Evolutionary conservation across 495 filamentous ascomycete genomes (phyloP), one percentile per base, ranked within the genome.

Genomic region (Penicillium tannophilum): DNA sequence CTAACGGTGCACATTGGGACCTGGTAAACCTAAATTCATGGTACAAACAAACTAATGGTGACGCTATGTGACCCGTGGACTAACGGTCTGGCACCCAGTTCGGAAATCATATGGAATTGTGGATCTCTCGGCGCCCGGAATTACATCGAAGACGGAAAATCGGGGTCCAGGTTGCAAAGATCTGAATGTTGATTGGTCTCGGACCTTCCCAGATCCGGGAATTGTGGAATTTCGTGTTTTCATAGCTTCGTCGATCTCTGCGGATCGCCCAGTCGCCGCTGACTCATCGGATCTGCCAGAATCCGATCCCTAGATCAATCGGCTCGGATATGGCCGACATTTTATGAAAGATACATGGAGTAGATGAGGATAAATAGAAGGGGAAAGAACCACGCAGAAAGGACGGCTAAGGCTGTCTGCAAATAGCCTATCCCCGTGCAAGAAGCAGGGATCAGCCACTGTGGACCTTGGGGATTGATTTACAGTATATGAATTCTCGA

Each of bases 61-160:
- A 46, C 23, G 19, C 19, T 28, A 49, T 30, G 14, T 24, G 28
- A 28, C 28, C 28, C 28, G 20, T 9, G 12, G 45, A 31, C 46
- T 31, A 49, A 30, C 46, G 46, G 46, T 31, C 4, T 33, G 46
- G n/a, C 20, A 28, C 3, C 52, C 52, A 43, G 36, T 56, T 45
- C 58, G 53, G 58, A 39, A 28, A 28, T 45, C 31, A 17, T 45
- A 56, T 60, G 28, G 46, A 50, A 30, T 14, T 12, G 58, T 55
- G 58, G 58, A 54, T 43, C 54, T 35, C 47, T 57, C 35, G 53
- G 53, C 41, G 53, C 19, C 53, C 39, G 59, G 59, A 56, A 46
- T 16, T 42, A 53, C 26, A 45, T 53, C 26, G 31, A 16, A 4
- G 23, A 41, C 53, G 48, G 53, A 12, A 6, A 24, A 41, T 52